Base-by-base conservation (phyloP, 2,329 filamentous ascomycete genomes). In the Trichoderma endophyticum region DNA sequence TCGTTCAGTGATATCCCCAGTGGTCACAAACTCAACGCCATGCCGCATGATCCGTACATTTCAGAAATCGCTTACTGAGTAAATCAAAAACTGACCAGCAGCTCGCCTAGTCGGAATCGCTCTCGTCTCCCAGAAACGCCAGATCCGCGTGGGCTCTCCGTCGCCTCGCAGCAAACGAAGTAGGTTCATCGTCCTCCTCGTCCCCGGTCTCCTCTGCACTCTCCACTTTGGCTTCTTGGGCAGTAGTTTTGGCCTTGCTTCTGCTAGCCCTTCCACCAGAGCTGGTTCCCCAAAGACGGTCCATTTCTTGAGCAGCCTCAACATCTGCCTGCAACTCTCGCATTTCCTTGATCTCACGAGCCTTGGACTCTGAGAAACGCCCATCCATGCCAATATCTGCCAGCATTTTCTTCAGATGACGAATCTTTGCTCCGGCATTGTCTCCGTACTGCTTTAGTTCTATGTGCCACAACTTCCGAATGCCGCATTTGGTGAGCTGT, bases 391-490 rank as follows among this genome's bases (percentile, higher is more conserved):
- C 96, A 5, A 90, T 86, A 34, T 97, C 94, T 39, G 86, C 86
- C 30, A 99, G 86, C 91, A 97, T 92, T 12, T 83, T 83, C 79
- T 90, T 93, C 8, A 99, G 86, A 79, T 98, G 93, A 67, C 86
- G 86, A 73, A 98, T 93, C 84, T 97, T 98, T 64, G 89, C 93
- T 73, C 90, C 92, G 4, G 87, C 79, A 28, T 95, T 92, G 70
- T 91, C 88, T 1, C 87, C 87, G 77, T 89, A 94, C 70, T 90
- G 85, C 80, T 93, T 93, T 32, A 99, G 86, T 81, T 98, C 94
- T 74, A 92, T 90, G 64, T 88, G 89, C 95, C 96, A 99, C 73
- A 98, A 88, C 80, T 98, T 98, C 68, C 94, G 92, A 70, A 98
- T 89, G 34, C 95, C 95, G 78, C 95, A 99, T 81, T 98, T 97